Evolutionary conservation across 148 eudicot species (phyloP), one percentile per base, ranked within the genome.

Genomic region (Camellia granthamiana): DNA sequence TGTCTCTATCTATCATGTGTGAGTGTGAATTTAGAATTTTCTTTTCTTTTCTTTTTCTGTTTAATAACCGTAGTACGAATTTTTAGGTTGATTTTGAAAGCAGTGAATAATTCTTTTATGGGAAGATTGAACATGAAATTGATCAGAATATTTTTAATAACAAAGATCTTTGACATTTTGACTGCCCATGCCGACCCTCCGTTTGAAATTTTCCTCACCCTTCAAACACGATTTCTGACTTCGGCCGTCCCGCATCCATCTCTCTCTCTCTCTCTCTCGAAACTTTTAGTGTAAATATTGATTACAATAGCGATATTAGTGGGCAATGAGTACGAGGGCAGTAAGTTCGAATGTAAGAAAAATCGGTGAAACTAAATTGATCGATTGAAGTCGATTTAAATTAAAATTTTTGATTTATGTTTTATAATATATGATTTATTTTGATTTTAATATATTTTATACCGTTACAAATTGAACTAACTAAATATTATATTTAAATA

Each of bases 151-250:
- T 30, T 30, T 30, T 30, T 30, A 30, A 70, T 68, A 58, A 81
- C 15, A 80, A 58, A 52, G 14, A 19, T 62, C 55, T 56, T 71
- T 42, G 80, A 77, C n/a, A 65, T 82, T 59, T 68, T 71, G 70
- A 62, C 79, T 38, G 12, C 5, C 12, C 18, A 12, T 16, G 30
- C 4, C 13, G 61, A 8, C 21, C 23, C 61, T 14, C 6, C 19
- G 18, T 16, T 47, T 8, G 70, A 41, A 72, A 51, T 18, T 79
- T 10, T 14, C 3, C 56, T 70, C 3, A 73, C 69, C 78, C 82
- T 66, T 80, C 77, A 41, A 62, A 51, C 21, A 71, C 76, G 76
- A n/a, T 46, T 44, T 5, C 6, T 62, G 75, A 71, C 66, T 21
- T n/a, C 51, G 19, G 41, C 38, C 38, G 30, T 30, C 19, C 55